phyloP scores from a whole-genome alignment of 768 basidiomycete species.

The Suillus cothurnatus region DNA sequence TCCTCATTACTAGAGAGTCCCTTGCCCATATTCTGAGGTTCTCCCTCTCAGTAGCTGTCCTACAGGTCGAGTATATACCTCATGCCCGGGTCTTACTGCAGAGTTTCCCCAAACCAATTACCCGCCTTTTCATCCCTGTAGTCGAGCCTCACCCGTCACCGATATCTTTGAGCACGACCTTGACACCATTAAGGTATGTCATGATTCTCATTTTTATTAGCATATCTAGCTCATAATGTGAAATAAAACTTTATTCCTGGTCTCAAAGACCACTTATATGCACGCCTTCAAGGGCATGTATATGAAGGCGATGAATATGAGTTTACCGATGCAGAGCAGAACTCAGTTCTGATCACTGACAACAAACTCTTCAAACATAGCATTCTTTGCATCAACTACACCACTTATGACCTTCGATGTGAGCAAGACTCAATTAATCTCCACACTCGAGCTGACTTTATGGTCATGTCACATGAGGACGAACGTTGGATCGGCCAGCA shows the following conservation, averaged over 20 bases:
- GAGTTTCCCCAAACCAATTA: no score
- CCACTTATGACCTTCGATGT: slow-evolving; percentile 29
- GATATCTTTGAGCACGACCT: no score
- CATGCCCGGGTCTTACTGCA: no score
- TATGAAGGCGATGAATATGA: slow-evolving; percentile 18
- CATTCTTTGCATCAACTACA: slow-evolving; percentile 33
- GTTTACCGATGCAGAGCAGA: slow-evolving; percentile 26
- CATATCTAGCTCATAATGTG: neutral
- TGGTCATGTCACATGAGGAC: slow-evolving; percentile 32
- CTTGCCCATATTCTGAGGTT: no score
- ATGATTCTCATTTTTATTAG: neutral
- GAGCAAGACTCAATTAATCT: slow-evolving; percentile 32
- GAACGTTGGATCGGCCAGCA: no score
- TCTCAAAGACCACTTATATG: slow-evolving; percentile 15
- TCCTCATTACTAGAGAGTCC: no score
- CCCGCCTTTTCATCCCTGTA: no score
- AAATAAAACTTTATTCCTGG: slow-evolving; percentile 32
- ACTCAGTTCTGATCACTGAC: slow-evolving; percentile 24
- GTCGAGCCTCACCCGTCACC: no score
- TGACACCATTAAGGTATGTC: slow-evolving; percentile 19
- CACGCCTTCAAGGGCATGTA: neutral
- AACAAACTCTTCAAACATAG: slow-evolving; percentile 37
- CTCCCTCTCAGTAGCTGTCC: no score
- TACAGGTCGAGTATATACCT: no score
- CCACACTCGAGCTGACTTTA: slow-evolving; percentile 34